phyloP scores from a whole-genome alignment of 371 early-diverging fungal genomes.

The Fennellomyces sp. region DNA sequence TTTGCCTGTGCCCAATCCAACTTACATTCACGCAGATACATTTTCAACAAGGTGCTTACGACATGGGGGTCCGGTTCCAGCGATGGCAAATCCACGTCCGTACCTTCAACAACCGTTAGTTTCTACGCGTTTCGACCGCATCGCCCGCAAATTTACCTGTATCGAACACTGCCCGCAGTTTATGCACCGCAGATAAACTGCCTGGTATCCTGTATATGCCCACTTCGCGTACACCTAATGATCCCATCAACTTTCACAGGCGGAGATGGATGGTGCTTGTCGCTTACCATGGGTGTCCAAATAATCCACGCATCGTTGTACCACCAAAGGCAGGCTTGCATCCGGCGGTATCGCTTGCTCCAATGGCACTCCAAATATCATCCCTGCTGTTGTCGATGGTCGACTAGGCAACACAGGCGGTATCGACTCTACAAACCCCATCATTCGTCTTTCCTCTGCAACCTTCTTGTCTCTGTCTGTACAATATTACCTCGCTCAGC shows the following conservation, averaged over 20 bases:
- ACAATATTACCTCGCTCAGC: conserved; percentile 11
- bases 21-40: conserved; percentile 78
- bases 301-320: conserved; percentile 81
- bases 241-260: not conserved
- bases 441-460: no score
- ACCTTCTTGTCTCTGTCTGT: not conserved
- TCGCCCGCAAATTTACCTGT: conserved; percentile 43
- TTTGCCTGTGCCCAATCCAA: no score
- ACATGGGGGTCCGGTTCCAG: conserved; percentile 73
- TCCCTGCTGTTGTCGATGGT: conserved; percentile 12
- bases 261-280: not conserved
- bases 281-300: conserved; percentile 56
- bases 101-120: not conserved
- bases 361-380: conserved; percentile 60
- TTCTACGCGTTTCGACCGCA: no score
- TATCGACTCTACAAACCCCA: not conserved
- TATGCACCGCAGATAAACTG: conserved; percentile 55
- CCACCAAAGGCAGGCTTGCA: conserved; percentile 69
- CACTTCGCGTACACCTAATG: conserved; percentile 57
- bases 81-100: not conserved
- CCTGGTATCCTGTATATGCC: conserved; percentile 66
- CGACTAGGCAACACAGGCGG: not conserved
- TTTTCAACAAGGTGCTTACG: conserved; percentile 82
- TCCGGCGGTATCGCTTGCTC: conserved; percentile 53
- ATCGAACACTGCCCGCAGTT: conserved; percentile 53